phyloP scores from a whole-genome alignment of 1,139 yeast species.

The Candida sanyaensis region DNA sequence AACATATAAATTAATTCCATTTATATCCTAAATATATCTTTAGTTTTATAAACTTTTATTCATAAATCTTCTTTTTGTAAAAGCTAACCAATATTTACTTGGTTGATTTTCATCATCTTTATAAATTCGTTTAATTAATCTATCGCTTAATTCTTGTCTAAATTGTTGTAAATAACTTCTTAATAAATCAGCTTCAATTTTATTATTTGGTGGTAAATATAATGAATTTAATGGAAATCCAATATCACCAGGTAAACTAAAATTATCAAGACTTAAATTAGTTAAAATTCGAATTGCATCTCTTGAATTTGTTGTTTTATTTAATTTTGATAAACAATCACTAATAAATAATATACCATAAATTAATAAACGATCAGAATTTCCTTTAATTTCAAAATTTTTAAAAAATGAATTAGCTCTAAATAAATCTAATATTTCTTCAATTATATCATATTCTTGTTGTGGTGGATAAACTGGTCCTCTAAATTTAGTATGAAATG shows the following conservation, averaged over 20 bases:
- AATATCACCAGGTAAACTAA: constrained; percentile 92
- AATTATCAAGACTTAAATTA: constrained; percentile 84
- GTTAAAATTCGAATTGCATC: constrained; percentile 79
- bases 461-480: constrained; percentile 91
- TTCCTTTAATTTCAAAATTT: constrained; percentile 95
- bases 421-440: constrained; percentile 87
- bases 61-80: constrained; percentile 94
- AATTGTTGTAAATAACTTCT: constrained; percentile 84
- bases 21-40: no score
- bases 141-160: constrained; percentile 87
- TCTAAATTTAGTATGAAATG: constrained; percentile 78
- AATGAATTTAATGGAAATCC: constrained; percentile 89
- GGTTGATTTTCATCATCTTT: constrained; percentile 53
- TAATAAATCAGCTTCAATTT: constrained; percentile 75
- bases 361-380: constrained; percentile 90
- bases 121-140: constrained; percentile 77
- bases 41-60: constrained; percentile 65
- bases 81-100: constrained; percentile 91
- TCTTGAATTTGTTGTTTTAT: constrained; percentile 39
- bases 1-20: constrained; percentile 35
- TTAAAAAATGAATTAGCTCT: constrained; percentile 95
- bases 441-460: constrained; percentile 86
- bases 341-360: constrained; percentile 92
- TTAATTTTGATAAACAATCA: constrained; percentile 74
- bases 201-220: constrained; percentile 74